Conservation (phyloP, 23 red algal species). For the Cyanidiococcus yangmingshanensis region DNA sequence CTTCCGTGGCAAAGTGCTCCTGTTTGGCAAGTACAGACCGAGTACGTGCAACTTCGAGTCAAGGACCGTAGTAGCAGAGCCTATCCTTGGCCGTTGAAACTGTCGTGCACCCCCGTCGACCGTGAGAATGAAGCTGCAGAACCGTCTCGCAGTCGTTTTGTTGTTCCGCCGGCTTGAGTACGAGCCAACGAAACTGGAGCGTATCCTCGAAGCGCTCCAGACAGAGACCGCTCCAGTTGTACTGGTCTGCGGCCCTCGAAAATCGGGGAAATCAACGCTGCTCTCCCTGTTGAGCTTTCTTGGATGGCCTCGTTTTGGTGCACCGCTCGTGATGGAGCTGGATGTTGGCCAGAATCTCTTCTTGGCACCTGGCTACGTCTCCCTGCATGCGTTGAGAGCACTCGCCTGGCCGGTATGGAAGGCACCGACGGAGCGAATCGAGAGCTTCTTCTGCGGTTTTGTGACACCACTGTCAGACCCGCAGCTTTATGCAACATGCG, state of each 20-base stretch:
- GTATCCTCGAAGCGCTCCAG: not conserved
- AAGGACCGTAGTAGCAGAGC: not conserved
- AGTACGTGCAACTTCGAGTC: not conserved
- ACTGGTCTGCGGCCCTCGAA: not conserved
- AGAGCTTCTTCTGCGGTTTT: not conserved
- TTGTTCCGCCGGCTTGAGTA: not conserved
- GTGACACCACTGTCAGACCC: not conserved
- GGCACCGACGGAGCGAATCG: not conserved
- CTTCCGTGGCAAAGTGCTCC: not conserved
- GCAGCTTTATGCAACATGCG: not conserved
- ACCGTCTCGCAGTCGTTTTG: not conserved
- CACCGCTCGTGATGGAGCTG: not conserved
- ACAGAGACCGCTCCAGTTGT: not conserved
- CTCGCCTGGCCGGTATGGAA: not conserved
- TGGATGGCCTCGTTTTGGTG: not conserved
- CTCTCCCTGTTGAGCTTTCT: not conserved
- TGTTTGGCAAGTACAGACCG: not conserved
- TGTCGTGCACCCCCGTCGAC: not conserved
- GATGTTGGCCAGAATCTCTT: slow-evolving; percentile 4
- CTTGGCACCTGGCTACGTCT: slow-evolving; percentile 2
- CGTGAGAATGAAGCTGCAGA: not conserved
- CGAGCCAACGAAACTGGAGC: not conserved
- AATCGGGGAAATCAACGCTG: slow-evolving; percentile 4
- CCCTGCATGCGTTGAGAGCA: not conserved
- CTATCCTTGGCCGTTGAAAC: not conserved